Percentiles rank a stretch among this genome's conserved stretches.
Evolutionary conservation across 1,284 basidiomycete genomes (phyloP).

Genomic region (Fomitopsis schrenkii): DNA sequence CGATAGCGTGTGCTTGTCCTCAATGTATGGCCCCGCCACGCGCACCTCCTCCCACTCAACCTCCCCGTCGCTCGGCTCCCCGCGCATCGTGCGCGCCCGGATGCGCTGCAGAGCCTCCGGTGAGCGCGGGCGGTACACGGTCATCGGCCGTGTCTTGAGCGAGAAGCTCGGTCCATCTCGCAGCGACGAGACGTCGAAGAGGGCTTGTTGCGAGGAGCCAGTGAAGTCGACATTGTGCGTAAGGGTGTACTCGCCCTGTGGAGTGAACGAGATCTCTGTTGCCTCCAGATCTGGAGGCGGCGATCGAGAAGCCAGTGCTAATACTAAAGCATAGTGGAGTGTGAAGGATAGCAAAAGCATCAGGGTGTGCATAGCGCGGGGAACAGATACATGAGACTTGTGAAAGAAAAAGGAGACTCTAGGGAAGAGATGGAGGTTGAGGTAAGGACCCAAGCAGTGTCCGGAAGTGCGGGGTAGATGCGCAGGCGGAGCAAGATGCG

Average conservation of each 20-base stretch:
- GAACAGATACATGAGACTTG: conserved; percentile 1
- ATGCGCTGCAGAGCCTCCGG: conserved; percentile 45
- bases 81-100: conserved; percentile 45
- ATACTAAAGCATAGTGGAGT: not conserved
- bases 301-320: not conserved
- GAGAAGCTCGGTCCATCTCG: conserved; percentile 16
- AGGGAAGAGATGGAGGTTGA: not conserved
- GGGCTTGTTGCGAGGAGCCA: not conserved
- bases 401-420: not conserved
- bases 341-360: not conserved
- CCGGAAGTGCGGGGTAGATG: not conserved
- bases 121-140: conserved; percentile 58
- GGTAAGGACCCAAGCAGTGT: not conserved
- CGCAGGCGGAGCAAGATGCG: not conserved
- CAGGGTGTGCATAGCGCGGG: not conserved
- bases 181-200: conserved; percentile 2
- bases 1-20: conserved; percentile 77
- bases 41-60: conserved; percentile 56
- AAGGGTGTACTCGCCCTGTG: conserved; percentile 9
- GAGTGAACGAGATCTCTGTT: conserved; percentile 4
- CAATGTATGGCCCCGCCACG: conserved; percentile 66
- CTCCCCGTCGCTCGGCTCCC: conserved; percentile 40
- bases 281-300: not conserved
- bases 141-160: conserved; percentile 49
- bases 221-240: not conserved